These are phyloP conservation scores for Coprinellus micaceus DNA, from an alignment of 768 basidiomycete species.

Conservation along the genomic window DNA sequence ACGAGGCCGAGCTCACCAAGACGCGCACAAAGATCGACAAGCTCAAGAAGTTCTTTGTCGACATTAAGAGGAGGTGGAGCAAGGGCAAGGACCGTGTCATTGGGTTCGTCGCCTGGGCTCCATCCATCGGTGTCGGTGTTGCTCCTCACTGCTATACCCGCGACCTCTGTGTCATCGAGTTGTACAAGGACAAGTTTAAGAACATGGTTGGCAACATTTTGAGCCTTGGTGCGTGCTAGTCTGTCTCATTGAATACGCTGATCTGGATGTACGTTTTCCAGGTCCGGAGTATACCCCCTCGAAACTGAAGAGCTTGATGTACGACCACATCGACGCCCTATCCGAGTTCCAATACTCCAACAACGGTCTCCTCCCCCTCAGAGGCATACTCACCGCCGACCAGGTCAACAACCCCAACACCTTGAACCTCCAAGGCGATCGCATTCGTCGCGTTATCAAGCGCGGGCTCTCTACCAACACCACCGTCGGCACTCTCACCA, in stretches of 20 bases:
- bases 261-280: constrained; percentile 27
- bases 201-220: constrained; percentile 32
- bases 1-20: constrained; percentile 17
- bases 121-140: constrained; percentile 26
- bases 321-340: constrained; percentile 12
- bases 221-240: constrained; percentile 31
- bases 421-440: constrained; percentile 14
- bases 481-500: constrained; percentile 33
- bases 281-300: constrained; percentile 18
- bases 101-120: constrained; percentile 37
- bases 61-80: constrained; percentile 30
- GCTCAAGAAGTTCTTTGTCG: constrained; percentile 31
- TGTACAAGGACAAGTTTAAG: constrained; percentile 34
- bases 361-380: constrained; percentile 28
- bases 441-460: constrained; percentile 28
- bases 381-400: constrained; percentile 27
- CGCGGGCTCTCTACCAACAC: constrained; percentile 29
- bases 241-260: constrained; percentile 18
- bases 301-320: constrained; percentile 20
- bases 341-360: constrained; percentile 28
- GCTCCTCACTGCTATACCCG: constrained; percentile 30
- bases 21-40: constrained; percentile 20
- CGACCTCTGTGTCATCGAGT: constrained; percentile 37
- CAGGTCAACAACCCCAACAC: constrained; percentile 26
- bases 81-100: constrained; percentile 30